These are phyloP conservation scores for Claviceps sp. DNA, from an alignment of 2,329 filamentous ascomycete genomes.

Conservation along the genomic window DNA sequence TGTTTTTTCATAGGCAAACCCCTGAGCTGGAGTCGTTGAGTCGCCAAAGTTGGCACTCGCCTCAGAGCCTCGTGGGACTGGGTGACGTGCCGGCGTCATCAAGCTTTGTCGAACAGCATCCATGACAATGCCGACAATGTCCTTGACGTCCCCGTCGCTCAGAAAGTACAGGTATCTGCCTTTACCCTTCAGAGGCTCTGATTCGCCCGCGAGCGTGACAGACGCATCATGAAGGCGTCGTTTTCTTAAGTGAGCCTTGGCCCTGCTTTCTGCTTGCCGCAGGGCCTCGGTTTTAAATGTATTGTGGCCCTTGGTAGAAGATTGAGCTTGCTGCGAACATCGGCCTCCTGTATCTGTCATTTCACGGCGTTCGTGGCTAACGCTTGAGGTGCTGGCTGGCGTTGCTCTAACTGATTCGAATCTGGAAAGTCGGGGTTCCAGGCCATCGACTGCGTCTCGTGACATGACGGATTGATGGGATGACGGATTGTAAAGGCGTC, in stretches of 20 bases:
- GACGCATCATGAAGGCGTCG: neutral
- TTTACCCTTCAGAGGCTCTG: neutral
- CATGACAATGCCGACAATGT: conserved; percentile 4
- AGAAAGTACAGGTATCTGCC: conserved; percentile 7
- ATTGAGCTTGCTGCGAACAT: neutral
- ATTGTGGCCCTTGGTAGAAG: neutral
- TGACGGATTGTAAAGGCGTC: neutral
- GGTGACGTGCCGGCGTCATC: neutral
- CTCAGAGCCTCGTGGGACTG: neutral
- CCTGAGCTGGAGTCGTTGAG: neutral
- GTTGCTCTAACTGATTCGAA: neutral
- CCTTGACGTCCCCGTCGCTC: conserved; percentile 7
- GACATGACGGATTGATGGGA: neutral
- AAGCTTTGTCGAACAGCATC: conserved; percentile 1
- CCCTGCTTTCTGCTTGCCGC: conserved; percentile 1
- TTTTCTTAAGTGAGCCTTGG: conserved; percentile 3
- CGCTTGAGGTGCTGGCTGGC: neutral
- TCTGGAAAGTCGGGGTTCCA: neutral
- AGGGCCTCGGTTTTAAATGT: neutral
- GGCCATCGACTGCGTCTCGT: neutral
- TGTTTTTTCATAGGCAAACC: no score
- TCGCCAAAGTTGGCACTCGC: neutral
- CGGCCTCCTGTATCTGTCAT: neutral
- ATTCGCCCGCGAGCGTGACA: neutral
- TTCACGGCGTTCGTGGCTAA: neutral